Percentiles rank a stretch among this genome's conserved stretches.
phyloP scores from a whole-genome alignment of 176 grass and related monocot genomes.

The Puccinellia tenuiflora region DNA sequence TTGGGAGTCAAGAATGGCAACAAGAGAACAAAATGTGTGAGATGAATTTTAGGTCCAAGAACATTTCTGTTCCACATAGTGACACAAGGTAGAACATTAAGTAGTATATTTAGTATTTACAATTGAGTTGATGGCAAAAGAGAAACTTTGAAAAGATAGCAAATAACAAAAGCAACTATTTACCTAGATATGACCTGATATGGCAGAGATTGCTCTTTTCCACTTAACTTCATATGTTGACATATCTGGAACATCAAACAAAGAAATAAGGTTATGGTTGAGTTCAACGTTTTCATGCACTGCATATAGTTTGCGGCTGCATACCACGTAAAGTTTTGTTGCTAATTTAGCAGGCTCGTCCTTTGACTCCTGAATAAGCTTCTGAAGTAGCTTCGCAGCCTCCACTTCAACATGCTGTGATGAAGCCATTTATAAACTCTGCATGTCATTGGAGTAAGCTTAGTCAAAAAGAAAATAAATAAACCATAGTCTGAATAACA shows the following conservation, averaged over 20 bases:
- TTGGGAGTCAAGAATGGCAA: background rate
- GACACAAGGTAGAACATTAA: conserved; percentile 8
- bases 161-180: conserved; percentile 11
- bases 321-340: conserved; percentile 96
- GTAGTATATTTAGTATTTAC: background rate
- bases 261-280: conserved; percentile 19
- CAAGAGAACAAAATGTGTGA: conserved; percentile 1
- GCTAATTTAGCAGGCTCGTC: conserved; percentile 93
- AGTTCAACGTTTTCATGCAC: background rate
- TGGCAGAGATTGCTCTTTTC: conserved; percentile 93
- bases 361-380: conserved; percentile 97
- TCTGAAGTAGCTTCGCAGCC: conserved; percentile 92
- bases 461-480: background rate
- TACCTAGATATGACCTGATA: conserved; percentile 99
- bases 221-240: conserved; percentile 96
- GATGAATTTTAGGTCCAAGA: background rate
- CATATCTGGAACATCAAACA: conserved; percentile 63
- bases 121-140: background rate
- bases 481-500: conserved; percentile 11
- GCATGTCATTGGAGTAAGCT: conserved; percentile 5
- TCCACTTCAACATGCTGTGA: conserved; percentile 94
- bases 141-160: background rate
- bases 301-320: background rate
- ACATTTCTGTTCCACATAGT: background rate
- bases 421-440: conserved; percentile 63